Conservation (phyloP, 208 protist species). For the Wallacemonas sp. region DNA sequence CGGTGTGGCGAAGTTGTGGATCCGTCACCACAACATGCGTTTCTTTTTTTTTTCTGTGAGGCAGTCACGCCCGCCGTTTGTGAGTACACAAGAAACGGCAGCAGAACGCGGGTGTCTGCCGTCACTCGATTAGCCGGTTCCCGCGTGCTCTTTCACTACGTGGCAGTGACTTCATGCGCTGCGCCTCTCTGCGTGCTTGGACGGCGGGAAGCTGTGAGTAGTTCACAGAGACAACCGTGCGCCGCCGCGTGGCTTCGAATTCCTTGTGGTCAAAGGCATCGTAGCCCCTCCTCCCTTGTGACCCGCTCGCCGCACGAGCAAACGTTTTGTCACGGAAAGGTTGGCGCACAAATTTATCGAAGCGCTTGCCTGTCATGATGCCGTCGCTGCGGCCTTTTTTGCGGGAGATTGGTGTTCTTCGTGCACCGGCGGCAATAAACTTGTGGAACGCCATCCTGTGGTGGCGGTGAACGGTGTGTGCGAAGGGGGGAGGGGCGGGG, state of each 20-base stretch:
- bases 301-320: neutral
- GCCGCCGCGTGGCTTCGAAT: neutral
- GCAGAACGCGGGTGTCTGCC: too few relatives aligned
- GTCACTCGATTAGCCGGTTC: neutral
- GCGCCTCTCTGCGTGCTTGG: neutral
- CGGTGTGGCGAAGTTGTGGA: too few relatives aligned
- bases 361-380: conserved; percentile 6
- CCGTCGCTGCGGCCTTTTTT: conserved; percentile 18
- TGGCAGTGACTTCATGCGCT: neutral
- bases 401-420: neutral
- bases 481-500: neutral
- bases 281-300: neutral
- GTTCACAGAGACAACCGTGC: neutral
- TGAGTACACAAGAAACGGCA: too few relatives aligned
- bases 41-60: too few relatives aligned
- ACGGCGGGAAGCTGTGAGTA: neutral
- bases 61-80: too few relatives aligned
- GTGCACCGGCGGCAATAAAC: conserved; percentile 14
- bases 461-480: neutral
- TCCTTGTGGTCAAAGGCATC: conserved; percentile 16
- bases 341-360: conserved; percentile 20
- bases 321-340: conserved; percentile 23
- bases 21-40: too few relatives aligned
- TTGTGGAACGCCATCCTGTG: conserved; percentile 19
- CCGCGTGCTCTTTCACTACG: neutral